Conservation (phyloP, 2,329 filamentous ascomycete species). For the Pseudohalonectria lignicola region DNA sequence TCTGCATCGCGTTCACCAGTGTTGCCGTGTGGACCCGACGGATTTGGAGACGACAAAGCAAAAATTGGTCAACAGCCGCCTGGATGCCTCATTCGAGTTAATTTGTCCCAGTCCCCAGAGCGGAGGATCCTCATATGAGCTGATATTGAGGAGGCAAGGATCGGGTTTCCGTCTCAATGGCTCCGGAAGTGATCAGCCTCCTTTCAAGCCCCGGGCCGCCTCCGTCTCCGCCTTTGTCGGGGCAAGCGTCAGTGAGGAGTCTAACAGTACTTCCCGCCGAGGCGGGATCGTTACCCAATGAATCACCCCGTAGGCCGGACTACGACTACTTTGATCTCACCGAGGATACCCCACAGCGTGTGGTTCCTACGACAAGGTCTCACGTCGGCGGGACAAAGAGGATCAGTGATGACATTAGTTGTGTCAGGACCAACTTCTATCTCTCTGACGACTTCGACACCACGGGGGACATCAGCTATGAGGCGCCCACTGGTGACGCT, state of each 20-base stretch:
- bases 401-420: neutral
- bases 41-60: too few species aligned
- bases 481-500: constrained; percentile 6
- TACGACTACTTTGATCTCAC: neutral
- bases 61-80: too few species aligned
- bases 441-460: constrained; percentile 30
- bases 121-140: too few species aligned
- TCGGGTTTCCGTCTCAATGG: too few species aligned
- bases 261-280: neutral
- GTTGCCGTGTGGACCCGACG: too few species aligned
- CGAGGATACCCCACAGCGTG: neutral
- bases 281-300: neutral
- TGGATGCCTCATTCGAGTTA: too few species aligned
- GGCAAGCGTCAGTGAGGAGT: too few species aligned
- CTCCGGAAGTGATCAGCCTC: constrained; percentile 23
- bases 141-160: too few species aligned
- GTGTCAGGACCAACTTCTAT: constrained; percentile 9
- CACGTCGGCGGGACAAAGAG: neutral
- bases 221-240: neutral
- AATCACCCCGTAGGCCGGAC: neutral
- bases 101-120: too few species aligned
- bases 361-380: neutral
- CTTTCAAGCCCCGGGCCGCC: constrained; percentile 16
- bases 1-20: too few species aligned
- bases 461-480: constrained; percentile 23